A percentile compares a stretch with the other conserved stretches of the same genome.
Evolutionary conservation across 805 yeast genomes (phyloP).

Genomic region (Yarrowia alimentaria): DNA sequence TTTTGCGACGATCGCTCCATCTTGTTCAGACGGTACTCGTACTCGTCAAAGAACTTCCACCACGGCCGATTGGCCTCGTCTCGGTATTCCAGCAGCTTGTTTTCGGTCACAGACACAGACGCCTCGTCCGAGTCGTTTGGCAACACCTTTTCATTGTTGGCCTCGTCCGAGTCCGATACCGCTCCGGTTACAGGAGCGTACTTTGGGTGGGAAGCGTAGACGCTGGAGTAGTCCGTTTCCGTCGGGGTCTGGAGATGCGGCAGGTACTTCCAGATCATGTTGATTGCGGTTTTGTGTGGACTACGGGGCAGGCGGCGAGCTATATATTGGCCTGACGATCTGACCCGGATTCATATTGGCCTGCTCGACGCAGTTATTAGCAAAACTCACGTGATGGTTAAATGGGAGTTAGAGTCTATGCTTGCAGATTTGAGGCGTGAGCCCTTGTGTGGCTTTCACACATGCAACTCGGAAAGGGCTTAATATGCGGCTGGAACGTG

Average conservation of each 20-base stretch:
- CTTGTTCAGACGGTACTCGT: conserved; percentile 50
- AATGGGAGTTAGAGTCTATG: conserved; percentile 4
- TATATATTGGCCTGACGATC: neutral
- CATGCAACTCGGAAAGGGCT: neutral
- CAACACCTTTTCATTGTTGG: neutral
- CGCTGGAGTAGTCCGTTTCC: conserved; percentile 7
- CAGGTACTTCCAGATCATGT: conserved; percentile 14
- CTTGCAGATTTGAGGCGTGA: neutral
- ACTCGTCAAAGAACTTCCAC: conserved; percentile 53
- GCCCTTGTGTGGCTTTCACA: conserved; percentile 15
- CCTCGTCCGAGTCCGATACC: conserved; percentile 14
- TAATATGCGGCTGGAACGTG: no score
- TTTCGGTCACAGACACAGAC: neutral
- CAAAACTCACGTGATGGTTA: conserved; percentile 8
- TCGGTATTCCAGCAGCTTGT: conserved; percentile 29
- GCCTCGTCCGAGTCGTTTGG: neutral
- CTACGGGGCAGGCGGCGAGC: neutral
- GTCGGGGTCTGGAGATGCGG: conserved; percentile 15
- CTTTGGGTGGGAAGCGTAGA: conserved; percentile 13
- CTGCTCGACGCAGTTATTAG: conserved; percentile 4
- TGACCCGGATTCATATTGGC: conserved; percentile 22
- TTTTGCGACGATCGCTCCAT: conserved; percentile 38
- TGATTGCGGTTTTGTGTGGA: neutral
- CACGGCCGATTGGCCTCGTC: conserved; percentile 38
- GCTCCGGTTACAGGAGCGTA: conserved; percentile 6